Percentiles rank a stretch among this genome's conserved stretches.
Conservation (phyloP, 495 filamentous ascomycete genomes). For the Neurospora sp. region DNA sequence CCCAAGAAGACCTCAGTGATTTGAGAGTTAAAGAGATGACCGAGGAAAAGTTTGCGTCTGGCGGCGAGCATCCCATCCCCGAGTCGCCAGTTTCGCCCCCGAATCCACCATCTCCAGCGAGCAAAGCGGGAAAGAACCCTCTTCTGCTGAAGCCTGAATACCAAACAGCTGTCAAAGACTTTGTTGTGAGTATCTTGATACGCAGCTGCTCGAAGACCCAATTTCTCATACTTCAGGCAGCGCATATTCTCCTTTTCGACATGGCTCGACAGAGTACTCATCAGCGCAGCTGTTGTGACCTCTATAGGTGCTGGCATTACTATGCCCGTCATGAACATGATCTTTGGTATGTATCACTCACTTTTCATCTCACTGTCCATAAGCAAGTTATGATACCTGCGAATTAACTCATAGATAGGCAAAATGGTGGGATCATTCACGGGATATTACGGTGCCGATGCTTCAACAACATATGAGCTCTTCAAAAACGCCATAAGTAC, state of each 20-base stretch:
- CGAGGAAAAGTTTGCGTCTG: background rate
- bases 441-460: slow-evolving; percentile 15
- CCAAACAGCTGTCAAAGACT: slow-evolving; percentile 25
- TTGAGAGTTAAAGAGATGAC: background rate
- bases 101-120: background rate
- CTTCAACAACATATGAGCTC: slow-evolving; percentile 13
- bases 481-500: slow-evolving; percentile 20
- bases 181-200: slow-evolving; percentile 14
- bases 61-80: background rate
- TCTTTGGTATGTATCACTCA: slow-evolving; percentile 28
- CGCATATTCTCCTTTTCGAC: slow-evolving; percentile 41
- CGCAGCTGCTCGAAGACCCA: background rate
- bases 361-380: background rate
- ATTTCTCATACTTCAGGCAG: slow-evolving; percentile 16
- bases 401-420: slow-evolving; percentile 19
- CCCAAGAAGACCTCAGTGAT: too few relatives aligned
- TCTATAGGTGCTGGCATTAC: slow-evolving; percentile 43
- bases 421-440: slow-evolving; percentile 31
- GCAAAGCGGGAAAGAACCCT: slow-evolving; percentile 10
- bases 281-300: slow-evolving; percentile 29
- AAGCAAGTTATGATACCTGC: background rate
- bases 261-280: slow-evolving; percentile 30
- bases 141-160: slow-evolving; percentile 13
- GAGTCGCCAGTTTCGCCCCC: background rate
- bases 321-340: slow-evolving; percentile 38